Base-by-base conservation (phyloP, 2,329 filamentous ascomycete species). In the Colletotrichum simmondsii region DNA sequence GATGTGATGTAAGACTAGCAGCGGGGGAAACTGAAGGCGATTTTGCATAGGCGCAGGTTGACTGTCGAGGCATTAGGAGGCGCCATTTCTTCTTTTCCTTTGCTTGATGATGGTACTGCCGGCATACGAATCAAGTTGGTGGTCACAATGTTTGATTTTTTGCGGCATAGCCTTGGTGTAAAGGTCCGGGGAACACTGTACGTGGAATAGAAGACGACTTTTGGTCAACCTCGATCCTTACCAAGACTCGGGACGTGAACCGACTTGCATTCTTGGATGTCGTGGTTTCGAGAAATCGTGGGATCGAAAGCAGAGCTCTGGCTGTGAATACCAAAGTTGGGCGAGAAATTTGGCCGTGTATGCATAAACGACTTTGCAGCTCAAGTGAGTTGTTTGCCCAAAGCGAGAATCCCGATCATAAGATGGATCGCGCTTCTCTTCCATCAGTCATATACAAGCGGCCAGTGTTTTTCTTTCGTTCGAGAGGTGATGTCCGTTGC, bases 81-180 rank as follows among this genome's bases (percentile, higher is more conserved):
- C 19, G 42, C 53, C 49, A 26, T 42, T 19, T 61, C 30, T 61
- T 12, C 24, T 60, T n/a, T 26, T 61, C 16, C 26, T 54, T n/a
- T 26, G 5, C 35, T 54, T 30, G 24, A 54, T 32, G 56, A 49
- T 42, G 46, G 19, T 26, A n/a, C 49, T 37, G 53, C 24, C 54
- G 56, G 14, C 52, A 24, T 26, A 35, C 19, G 8, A 53, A 19
- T 12, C n/a, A 12, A 52, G 30, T 54, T 49, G 60, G 61, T 32
- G 49, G 61, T 53, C 49, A 32, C n/a, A 42, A 30, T n/a, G 52
- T 42, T 67, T 56, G 32, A 8, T 42, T 49, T 42, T 22, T n/a
- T 42, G n/a, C 28, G 66, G 69, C 69, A 71, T 71, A 63, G 69
- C 65, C 58, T 63, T 66, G 69, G 52, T 68, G 64, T 62, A 62